Evolutionary conservation across 2,329 filamentous ascomycete species (phyloP).

Genomic region (Fusarium camptoceras): DNA sequence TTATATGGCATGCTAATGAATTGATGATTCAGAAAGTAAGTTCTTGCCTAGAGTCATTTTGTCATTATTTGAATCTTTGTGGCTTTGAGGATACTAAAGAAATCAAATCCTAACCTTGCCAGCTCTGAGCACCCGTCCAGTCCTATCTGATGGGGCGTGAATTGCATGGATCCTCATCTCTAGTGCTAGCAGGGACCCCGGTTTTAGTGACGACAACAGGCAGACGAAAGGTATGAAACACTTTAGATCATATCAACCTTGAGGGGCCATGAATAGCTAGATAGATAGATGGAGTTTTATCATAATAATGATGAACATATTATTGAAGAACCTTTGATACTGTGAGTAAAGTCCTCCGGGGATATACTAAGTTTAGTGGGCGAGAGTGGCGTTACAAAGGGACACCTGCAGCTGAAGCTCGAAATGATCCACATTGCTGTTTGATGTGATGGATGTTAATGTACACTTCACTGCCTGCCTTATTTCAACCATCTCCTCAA

Average conservation of each 20-base stretch:
- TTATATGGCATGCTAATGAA: neutral
- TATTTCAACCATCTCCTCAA: conserved; percentile 6
- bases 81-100: neutral
- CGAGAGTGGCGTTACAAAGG: conserved; percentile 11
- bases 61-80: neutral
- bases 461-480: conserved; percentile 9
- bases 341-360: neutral
- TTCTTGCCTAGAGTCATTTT: neutral
- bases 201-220: conserved; percentile 40
- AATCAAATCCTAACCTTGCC: neutral
- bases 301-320: neutral
- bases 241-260: conserved; percentile 12
- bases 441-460: conserved; percentile 17
- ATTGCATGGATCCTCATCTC: conserved; percentile 28
- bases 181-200: conserved; percentile 38
- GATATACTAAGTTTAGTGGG: neutral
- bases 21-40: neutral
- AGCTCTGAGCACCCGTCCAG: conserved; percentile 11
- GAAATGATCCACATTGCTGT: conserved; percentile 21
- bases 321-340: neutral
- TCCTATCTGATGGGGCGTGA: conserved; percentile 37
- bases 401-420: conserved; percentile 22
- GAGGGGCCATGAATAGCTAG: conserved; percentile 2
- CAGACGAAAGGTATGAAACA: conserved; percentile 35
- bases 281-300: neutral